These are phyloP conservation scores for Spergularia bocconei DNA, from an alignment of 148 eudicot genomes.

Conservation along the genomic window DNA sequence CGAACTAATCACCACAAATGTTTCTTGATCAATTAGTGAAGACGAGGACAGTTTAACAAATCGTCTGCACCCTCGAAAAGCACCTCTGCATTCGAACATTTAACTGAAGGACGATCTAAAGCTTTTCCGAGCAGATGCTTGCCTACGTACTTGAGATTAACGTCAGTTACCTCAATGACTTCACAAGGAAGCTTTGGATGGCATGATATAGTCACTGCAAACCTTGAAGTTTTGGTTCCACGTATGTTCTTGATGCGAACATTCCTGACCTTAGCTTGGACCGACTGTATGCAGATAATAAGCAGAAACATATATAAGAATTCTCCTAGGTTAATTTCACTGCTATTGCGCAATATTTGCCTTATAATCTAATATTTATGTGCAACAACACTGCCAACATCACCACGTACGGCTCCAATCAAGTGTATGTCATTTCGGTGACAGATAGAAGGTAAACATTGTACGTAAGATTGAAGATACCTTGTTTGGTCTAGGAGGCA, in stretches of 20 bases:
- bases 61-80: conserved; percentile 28
- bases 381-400: too few species aligned
- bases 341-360: too few species aligned
- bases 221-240: not conserved
- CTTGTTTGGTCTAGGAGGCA: conserved; percentile 21
- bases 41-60: not conserved
- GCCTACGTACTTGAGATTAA: conserved; percentile 30
- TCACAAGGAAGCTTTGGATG: conserved; percentile 47
- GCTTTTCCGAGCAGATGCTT: not conserved
- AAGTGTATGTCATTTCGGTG: too few species aligned
- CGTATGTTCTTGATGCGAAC: conserved; percentile 7
- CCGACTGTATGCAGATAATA: not conserved
- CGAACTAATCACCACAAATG: not conserved
- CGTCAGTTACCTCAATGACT: conserved; percentile 39
- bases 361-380: too few species aligned
- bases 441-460: too few species aligned
- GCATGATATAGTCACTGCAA: conserved; percentile 41
- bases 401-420: too few species aligned
- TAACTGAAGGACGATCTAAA: not conserved
- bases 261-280: conserved; percentile 44
- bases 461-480: too few species aligned
- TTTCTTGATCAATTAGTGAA: not conserved
- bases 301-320: not conserved
- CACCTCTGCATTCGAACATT: conserved; percentile 42
- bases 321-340: too few species aligned